phyloP scores from a whole-genome alignment of 2,329 filamentous ascomycete species.

The Cadophora malorum region DNA sequence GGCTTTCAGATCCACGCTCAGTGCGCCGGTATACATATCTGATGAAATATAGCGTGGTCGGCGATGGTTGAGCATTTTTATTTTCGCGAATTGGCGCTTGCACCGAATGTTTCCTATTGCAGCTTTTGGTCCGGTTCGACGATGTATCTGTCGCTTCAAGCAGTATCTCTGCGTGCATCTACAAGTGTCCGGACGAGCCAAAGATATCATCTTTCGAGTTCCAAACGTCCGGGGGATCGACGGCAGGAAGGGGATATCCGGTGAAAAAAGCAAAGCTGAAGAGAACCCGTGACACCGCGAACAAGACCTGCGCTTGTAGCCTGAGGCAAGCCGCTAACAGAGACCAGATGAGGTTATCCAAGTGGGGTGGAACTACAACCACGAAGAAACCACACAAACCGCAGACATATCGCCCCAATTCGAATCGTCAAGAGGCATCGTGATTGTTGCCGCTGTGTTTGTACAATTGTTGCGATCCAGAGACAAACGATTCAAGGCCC shows the following conservation, averaged over 20 bases:
- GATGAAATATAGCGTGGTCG: not conserved
- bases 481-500: slow-evolving; percentile 10
- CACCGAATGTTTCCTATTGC: not conserved
- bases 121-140: not conserved
- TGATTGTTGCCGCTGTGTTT: slow-evolving; percentile 5
- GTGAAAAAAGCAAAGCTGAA: slow-evolving; percentile 5
- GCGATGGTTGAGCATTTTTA: not conserved
- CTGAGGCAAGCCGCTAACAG: not conserved
- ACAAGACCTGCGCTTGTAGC: not conserved
- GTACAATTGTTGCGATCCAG: slow-evolving; percentile 13
- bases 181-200: not conserved
- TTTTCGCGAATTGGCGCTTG: not conserved
- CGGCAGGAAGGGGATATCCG: slow-evolving; percentile 5
- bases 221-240: slow-evolving; percentile 2
- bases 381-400: slow-evolving; percentile 11
- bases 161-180: not conserved
- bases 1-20: not conserved
- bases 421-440: slow-evolving; percentile 11
- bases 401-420: slow-evolving; percentile 10
- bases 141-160: not conserved
- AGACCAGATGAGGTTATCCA: slow-evolving; percentile 15
- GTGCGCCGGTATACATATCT: not conserved
- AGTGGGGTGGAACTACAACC: slow-evolving; percentile 18
- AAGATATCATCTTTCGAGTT: not conserved
- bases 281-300: slow-evolving; percentile 2